A percentile compares a stretch with the other conserved stretches of the same genome.
Evolutionary conservation across 805 yeast genomes (phyloP).

Genomic region (Pichia ethanolica): DNA sequence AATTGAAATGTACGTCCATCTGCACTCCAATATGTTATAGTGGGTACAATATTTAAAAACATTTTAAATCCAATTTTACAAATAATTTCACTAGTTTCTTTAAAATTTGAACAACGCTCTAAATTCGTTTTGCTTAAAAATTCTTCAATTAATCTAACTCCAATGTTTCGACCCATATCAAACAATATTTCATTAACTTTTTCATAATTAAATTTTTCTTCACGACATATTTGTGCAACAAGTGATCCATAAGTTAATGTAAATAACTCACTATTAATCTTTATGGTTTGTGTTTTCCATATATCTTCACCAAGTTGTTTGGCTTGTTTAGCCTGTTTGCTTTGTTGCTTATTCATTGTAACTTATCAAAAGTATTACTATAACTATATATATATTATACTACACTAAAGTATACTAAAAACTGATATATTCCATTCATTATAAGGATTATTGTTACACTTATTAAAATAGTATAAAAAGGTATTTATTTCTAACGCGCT

Average conservation of each 20-base stretch:
- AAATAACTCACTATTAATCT: conserved; percentile 86
- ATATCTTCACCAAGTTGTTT: conserved; percentile 68
- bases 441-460: no score
- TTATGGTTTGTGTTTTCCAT: conserved; percentile 84
- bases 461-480: no score
- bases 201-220: conserved; percentile 63
- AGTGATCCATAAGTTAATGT: conserved; percentile 93
- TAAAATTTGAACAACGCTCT: conserved; percentile 70
- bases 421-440: no score
- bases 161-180: conserved; percentile 93
- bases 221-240: conserved; percentile 85
- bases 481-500: not conserved
- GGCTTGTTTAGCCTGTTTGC: conserved; percentile 1
- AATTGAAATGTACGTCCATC: conserved; percentile 72
- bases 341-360: not conserved
- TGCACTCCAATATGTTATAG: conserved; percentile 56
- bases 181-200: conserved; percentile 81
- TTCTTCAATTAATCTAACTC: conserved; percentile 85
- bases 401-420: no score
- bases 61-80: conserved; percentile 85
- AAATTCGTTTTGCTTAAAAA: conserved; percentile 83
- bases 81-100: conserved; percentile 82
- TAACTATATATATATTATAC: no score
- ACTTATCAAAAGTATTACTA: no score
- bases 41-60: conserved; percentile 77